Conservation (phyloP, 176 grass and related monocot species). For the Secale cereale region DNA sequence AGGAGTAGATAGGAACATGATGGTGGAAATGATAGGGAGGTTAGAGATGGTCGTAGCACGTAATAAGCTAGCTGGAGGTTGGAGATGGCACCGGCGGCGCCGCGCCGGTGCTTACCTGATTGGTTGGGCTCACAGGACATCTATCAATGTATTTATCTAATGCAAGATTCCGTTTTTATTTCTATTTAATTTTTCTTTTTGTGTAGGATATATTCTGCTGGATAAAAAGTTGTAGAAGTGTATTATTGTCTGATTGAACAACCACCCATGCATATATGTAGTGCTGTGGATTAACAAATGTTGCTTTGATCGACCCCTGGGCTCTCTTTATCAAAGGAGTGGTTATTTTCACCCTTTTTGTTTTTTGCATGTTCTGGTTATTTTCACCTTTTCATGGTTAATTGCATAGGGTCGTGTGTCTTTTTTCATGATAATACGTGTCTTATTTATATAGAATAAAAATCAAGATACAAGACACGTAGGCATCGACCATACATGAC, state of each 20-base stretch:
- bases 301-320: background rate
- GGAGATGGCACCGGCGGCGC: background rate
- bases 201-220: background rate
- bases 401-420: background rate
- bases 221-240: background rate
- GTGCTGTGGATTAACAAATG: background rate
- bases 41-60: background rate
- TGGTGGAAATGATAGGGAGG: slow-evolving; percentile 13
- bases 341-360: background rate
- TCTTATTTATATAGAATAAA: no score
- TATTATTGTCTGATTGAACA: background rate
- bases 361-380: no score
- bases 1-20: background rate
- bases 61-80: background rate
- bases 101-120: background rate
- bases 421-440: no score
- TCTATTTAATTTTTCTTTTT: background rate
- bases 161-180: background rate
- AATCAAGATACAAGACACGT: no score
- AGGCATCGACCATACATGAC: no score
- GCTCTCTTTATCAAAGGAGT: background rate
- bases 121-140: background rate
- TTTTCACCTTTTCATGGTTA: background rate
- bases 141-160: background rate
- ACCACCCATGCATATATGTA: background rate